Conservation (phyloP, 1,139 yeast species). For the Cylindricascospora bacillispora region DNA sequence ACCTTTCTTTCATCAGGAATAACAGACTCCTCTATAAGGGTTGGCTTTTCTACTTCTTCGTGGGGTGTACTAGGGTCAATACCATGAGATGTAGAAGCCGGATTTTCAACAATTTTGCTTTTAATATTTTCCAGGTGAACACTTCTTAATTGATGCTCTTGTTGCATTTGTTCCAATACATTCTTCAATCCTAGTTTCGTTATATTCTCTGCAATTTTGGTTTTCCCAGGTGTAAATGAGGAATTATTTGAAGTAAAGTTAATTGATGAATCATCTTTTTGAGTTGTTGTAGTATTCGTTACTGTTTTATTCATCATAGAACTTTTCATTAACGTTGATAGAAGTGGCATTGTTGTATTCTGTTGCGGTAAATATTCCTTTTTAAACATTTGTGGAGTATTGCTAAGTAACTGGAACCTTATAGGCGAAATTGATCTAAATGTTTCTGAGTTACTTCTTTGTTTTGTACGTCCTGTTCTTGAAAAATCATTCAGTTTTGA, state of each 20-base stretch:
- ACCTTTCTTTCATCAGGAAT: not conserved
- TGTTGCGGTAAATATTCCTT: conserved; percentile 16
- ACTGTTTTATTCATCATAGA: conserved; percentile 4
- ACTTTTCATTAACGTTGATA: conserved; percentile 14
- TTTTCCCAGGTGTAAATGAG: not conserved
- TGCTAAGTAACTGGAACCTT: conserved; percentile 10
- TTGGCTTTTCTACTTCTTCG: conserved; percentile 1
- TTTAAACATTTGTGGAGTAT: conserved; percentile 19
- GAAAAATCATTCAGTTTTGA: conserved; percentile 21
- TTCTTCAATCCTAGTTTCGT: conserved; percentile 10
- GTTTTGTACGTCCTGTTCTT: conserved; percentile 13
- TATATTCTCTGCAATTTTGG: too few relatives aligned
- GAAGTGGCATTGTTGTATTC: conserved; percentile 11
- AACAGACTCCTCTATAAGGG: conserved; percentile 1
- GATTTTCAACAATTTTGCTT: not conserved
- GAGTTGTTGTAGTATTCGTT: conserved; percentile 3
- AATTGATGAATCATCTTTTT: conserved; percentile 1
- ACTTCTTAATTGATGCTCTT: conserved; percentile 3
- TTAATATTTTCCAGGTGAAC: not conserved
- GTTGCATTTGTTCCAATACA: conserved; percentile 14
- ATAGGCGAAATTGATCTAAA: conserved; percentile 18
- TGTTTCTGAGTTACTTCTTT: conserved; percentile 14
- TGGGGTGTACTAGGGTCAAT: too few relatives aligned
- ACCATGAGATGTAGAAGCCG: not conserved
- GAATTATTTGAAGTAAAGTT: conserved; percentile 2